Base-by-base conservation (phyloP, 106 monocot species). In the Acorus calamus region DNA sequence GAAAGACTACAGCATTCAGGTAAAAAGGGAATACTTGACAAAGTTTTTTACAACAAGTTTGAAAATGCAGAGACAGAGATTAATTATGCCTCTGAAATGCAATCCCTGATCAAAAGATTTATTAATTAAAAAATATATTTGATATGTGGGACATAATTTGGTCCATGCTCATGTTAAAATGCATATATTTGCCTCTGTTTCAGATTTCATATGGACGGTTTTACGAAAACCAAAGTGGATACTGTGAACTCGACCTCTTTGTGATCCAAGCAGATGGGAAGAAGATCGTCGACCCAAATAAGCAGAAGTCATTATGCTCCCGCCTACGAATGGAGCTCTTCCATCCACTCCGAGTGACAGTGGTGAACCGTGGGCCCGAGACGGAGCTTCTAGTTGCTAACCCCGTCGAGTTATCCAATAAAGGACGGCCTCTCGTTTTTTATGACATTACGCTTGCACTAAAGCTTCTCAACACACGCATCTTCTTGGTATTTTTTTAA, bases 1-100 rank as follows among this genome's bases (percentile, higher is more conserved):
- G 4, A 89, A 94, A 61, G 93, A 94, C 57, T 84, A 86, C 71
- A 89, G 81, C 57, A 81, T 94, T 53, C 93, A 89, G 93, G 93
- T 93, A 73, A 56, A 4, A 45, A 9, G 7, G 14, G 8, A 2
- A 44, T 5, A 9, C 59, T 69, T 28, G 28, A 28, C 28, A 28
- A 28, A 28, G 28, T 28, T 28, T 28, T 28, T 28, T 28, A 0
- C 0, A 28, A 28, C 0, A 28, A 28, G 28, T 28, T 28, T 1
- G 1, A 28, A 28, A 28, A 28, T 28, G 28, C 28, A 28, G 1
- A 28, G 28, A 28, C 28, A 0, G 28, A 28, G 28, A 28, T 28
- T 28, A 28, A 28, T 28, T 28, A 28, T 28, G 28, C 28, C 28
- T 28, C 28, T 28, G 28, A 28, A 28, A 28, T 28, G 28, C 28